Evolutionary conservation across 2,329 filamentous ascomycete genomes (phyloP).

Genomic region (Neodidymelliopsis sp.): DNA sequence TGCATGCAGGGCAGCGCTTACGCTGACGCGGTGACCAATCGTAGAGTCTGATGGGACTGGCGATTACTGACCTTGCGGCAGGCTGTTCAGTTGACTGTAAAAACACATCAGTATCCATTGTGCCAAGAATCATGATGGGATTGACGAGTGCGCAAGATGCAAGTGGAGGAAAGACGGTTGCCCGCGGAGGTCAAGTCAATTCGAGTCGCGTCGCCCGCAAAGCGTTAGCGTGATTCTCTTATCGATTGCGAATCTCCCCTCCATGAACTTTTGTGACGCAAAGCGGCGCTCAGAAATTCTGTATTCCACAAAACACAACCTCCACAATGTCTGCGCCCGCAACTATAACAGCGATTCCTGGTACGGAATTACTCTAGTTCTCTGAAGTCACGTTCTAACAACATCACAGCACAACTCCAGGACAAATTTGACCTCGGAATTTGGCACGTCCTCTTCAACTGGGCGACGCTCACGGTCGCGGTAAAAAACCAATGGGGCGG

Average conservation of each 20-base stretch:
- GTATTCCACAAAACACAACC: not conserved
- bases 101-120: no score
- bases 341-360: slow-evolving; percentile 9
- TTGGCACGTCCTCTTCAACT: slow-evolving; percentile 83
- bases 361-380: not conserved
- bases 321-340: slow-evolving; percentile 19
- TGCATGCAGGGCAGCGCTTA: no score
- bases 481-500: slow-evolving; percentile 91
- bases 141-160: no score
- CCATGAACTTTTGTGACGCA: slow-evolving; percentile 21
- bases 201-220: not conserved
- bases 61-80: no score
- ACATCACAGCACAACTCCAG: slow-evolving; percentile 33
- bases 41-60: no score
- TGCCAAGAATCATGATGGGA: no score
- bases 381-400: slow-evolving; percentile 15
- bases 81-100: no score
- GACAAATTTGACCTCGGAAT: slow-evolving; percentile 78
- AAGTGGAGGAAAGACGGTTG: not conserved
- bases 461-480: slow-evolving; percentile 86
- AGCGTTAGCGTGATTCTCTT: slow-evolving; percentile 7
- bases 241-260: slow-evolving; percentile 14
- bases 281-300: slow-evolving; percentile 8
- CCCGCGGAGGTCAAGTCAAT: not conserved
- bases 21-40: no score